A percentile compares a stretch with the other conserved stretches of the same genome.
These are phyloP conservation scores for Trametes cubensis DNA, from an alignment of 768 basidiomycete species.

Conservation along the genomic window DNA sequence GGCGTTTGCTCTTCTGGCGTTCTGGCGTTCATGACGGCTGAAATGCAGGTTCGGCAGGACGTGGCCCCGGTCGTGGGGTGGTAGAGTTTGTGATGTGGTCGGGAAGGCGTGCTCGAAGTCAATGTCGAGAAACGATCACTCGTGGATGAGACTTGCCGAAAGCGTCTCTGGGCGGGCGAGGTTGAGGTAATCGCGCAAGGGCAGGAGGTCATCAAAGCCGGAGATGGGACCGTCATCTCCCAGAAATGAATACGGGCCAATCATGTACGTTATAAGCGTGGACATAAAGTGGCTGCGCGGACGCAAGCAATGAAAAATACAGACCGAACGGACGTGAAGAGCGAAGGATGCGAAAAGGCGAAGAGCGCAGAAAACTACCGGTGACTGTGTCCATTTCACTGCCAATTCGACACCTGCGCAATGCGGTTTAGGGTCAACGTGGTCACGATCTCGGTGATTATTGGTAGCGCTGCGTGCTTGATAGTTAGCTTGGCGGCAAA, in stretches of 20 bases:
- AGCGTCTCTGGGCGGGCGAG: not conserved
- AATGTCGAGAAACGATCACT: slow-evolving; percentile 13
- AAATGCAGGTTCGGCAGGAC: slow-evolving; percentile 24
- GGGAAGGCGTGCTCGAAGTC: slow-evolving; percentile 11
- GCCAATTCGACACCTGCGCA: slow-evolving; percentile 62
- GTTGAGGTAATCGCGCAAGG: slow-evolving; percentile 14
- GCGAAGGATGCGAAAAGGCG: not conserved
- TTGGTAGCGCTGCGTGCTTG: slow-evolving; percentile 54
- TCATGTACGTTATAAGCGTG: slow-evolving; percentile 26
- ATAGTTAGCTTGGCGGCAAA: slow-evolving; percentile 64
- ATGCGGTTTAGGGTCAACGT: slow-evolving; percentile 76
- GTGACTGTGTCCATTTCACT: slow-evolving; percentile 17
- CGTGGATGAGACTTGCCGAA: slow-evolving; percentile 19
- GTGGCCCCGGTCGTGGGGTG: slow-evolving; percentile 15
- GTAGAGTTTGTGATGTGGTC: slow-evolving; percentile 23
- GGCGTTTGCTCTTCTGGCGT: too few relatives aligned
- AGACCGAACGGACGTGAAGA: not conserved
- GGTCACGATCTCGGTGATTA: slow-evolving; percentile 78
- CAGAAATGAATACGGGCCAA: slow-evolving; percentile 23
- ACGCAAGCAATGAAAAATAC: not conserved
- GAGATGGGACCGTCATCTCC: slow-evolving; percentile 9
- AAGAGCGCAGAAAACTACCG: slow-evolving; percentile 2
- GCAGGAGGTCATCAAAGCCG: slow-evolving; percentile 3
- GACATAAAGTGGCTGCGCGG: slow-evolving; percentile 19
- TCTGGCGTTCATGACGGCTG: slow-evolving; percentile 7